Evolutionary conservation across 306 rosid genomes (phyloP), one percentile per base, ranked within the genome.

Genomic region (Vigna trinervia): DNA sequence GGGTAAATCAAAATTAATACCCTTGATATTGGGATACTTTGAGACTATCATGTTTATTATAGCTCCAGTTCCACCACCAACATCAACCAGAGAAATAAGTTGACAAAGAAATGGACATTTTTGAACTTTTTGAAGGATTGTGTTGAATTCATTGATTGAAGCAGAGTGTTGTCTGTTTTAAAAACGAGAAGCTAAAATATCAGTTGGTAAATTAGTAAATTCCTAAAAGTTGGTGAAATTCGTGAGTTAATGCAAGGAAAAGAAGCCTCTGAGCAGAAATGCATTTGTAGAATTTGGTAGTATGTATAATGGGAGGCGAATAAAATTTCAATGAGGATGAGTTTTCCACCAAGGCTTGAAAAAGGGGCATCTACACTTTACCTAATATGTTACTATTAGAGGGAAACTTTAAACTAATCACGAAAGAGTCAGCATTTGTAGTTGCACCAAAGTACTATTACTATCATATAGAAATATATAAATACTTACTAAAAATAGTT

Each of bases 31-130:
- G 43, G 99, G 94, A 88, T 95, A 91, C 75, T 88, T 91, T 0
- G 99, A 85, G 60, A 92, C 90, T 17, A 95, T 95, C 89, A 66
- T 91, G 86, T 56, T 87, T 4, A 95, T 8, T 5, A 89, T 90
- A 17, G 96, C 94, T 59, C 97, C 98, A 0, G 91, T 90, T 2
- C 97, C 99, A 6, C 99, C 99, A 14, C 98, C 99, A 9, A 95
- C 99, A 41, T 95, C 97, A 0, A 95, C 98, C 0, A 95, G 53
- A 4, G 97, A 88, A 43, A 43, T 43, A 26, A 12, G 10, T 59
- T 58, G 17, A 23, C 38, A 5, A 23, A 58, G 38, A 23, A 23
- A 5, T 58, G 2, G 38, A 58, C 38, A 28, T 2, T 28, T 28
- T 2, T 28, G 5, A 5, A 51, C 22, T n/a, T 20, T 51, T 19